Conservation (phyloP, 495 filamentous ascomycete genomes). For the Cercophora scortea region DNA sequence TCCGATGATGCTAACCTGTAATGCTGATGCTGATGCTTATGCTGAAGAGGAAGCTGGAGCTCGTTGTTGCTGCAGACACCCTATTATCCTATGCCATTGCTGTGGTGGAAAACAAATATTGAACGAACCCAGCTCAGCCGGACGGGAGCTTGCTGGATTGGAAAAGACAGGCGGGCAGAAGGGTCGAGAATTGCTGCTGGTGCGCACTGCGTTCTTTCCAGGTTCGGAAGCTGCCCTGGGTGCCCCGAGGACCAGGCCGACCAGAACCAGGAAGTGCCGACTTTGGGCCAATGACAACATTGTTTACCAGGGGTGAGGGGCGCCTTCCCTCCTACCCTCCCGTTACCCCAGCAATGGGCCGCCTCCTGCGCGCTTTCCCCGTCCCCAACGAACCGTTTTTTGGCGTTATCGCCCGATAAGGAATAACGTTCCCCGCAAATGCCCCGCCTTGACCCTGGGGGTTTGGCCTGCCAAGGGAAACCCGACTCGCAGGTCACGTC, state of each 20-base stretch:
- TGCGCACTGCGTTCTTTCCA: not conserved
- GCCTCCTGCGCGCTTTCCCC: not conserved
- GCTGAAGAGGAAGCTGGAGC: not conserved
- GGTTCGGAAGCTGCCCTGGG: not conserved
- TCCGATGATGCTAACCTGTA: not conserved
- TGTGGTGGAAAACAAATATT: no score
- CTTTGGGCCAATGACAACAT: constrained; percentile 3
- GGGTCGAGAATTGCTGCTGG: not conserved
- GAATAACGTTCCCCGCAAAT: not conserved
- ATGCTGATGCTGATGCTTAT: not conserved
- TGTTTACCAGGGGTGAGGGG: constrained; percentile 10
- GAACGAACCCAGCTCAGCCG: no score
- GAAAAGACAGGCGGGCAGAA: no score
- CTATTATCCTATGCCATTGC: no score
- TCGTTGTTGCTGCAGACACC: no score
- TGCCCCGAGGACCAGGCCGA: not conserved
- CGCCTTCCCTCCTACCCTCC: not conserved
- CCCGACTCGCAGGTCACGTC: no score
- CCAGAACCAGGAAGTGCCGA: not conserved
- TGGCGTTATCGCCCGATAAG: not conserved
- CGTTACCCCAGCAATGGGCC: constrained; percentile 11
- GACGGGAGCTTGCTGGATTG: no score
- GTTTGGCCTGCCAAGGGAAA: no score
- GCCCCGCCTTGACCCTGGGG: not conserved
- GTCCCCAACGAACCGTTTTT: not conserved